Percentiles rank a stretch among this genome's conserved stretches.
phyloP scores from a whole-genome alignment of 2,329 filamentous ascomycete genomes.

The Huntiella bhutanensis region DNA sequence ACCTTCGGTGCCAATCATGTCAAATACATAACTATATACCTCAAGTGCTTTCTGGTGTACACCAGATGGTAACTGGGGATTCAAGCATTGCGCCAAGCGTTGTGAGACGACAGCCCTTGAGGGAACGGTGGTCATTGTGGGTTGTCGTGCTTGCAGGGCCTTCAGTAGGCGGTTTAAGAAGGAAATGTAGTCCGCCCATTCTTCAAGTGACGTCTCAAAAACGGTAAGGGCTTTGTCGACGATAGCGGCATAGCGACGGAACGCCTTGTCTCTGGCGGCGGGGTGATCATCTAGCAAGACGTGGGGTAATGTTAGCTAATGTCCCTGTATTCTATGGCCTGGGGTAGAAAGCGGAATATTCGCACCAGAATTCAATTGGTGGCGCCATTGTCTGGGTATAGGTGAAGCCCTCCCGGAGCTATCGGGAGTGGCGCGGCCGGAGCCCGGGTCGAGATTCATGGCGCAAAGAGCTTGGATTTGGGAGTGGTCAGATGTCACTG shows the following conservation, averaged over 20 bases:
- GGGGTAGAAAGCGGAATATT: conserved; percentile 4
- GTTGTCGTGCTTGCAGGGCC: conserved; percentile 73
- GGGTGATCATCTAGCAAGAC: conserved; percentile 29
- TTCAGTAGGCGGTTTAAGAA: conserved; percentile 83
- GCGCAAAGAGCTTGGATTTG: background rate
- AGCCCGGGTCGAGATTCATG: conserved; percentile 15
- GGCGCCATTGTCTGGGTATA: conserved; percentile 56
- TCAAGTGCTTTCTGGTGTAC: conserved; percentile 96
- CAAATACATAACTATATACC: conserved; percentile 80
- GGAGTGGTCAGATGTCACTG: background rate
- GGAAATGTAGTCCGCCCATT: conserved; percentile 99
- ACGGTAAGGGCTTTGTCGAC: conserved; percentile 74
- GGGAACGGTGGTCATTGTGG: conserved; percentile 53
- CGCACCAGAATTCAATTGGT: conserved; percentile 59
- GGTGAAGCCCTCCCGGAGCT: conserved; percentile 71
- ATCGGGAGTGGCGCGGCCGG: conserved; percentile 48
- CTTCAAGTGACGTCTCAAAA: conserved; percentile 84
- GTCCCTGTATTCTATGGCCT: conserved; percentile 1
- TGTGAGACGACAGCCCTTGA: conserved; percentile 71
- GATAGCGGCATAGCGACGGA: conserved; percentile 73
- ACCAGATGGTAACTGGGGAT: conserved; percentile 79
- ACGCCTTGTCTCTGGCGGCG: conserved; percentile 41
- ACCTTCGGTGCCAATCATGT: conserved; percentile 61
- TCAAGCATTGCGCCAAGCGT: conserved; percentile 84
- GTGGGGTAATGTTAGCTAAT: background rate